Base-by-base conservation (phyloP, 2,329 filamentous ascomycete species). In the Sclerotinia borealis region DNA sequence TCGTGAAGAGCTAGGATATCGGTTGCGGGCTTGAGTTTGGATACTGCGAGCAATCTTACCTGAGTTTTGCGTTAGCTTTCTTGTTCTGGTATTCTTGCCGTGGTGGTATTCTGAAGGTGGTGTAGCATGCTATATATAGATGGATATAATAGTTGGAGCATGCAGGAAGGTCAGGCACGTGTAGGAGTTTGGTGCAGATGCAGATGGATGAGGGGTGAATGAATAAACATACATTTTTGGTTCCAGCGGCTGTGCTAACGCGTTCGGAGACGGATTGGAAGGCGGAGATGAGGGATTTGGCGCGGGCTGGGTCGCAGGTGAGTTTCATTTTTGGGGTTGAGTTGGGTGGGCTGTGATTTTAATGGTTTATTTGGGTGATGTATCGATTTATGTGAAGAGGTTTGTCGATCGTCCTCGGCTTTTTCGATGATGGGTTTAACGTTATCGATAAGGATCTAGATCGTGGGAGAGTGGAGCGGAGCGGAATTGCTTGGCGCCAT, bases 11-110 rank as follows among this genome's bases (percentile, higher is more conserved):
- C 89, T 62, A 96, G 82, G 71, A 99, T 90, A 76, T 99, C 95
- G 72, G 90, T 90, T 64, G 88, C 91, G 17, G 95, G 93, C 78
- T 99, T 98, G 69, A 97, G 83, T 77, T 99, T 99, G 47, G 93
- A 97, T 56, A 99, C 95, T 34, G 95, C 93, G 48, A 99, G 92
- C 45, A 99, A 83, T 52, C 95, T 88, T 67, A 93, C 84, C 87
- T 91, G 69, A 15, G 13, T 15, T 19, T 41, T 67, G 58, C 63
- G 70, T 63, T 68, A 64, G 50, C 67, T 65, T n/a, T 29, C 19
- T 25, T 17, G 15, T 10, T n/a, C n/a, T n/a, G n/a, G n/a, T n/a
- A n/a, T n/a, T n/a, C n/a, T n/a, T n/a, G n/a, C n/a, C n/a, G n/a
- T n/a, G n/a, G n/a, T n/a, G n/a, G n/a, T n/a, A n/a, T n/a, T n/a